Evolutionary conservation across 2,329 filamentous ascomycete species (phyloP).

Genomic region (Nectriaceae sp.): DNA sequence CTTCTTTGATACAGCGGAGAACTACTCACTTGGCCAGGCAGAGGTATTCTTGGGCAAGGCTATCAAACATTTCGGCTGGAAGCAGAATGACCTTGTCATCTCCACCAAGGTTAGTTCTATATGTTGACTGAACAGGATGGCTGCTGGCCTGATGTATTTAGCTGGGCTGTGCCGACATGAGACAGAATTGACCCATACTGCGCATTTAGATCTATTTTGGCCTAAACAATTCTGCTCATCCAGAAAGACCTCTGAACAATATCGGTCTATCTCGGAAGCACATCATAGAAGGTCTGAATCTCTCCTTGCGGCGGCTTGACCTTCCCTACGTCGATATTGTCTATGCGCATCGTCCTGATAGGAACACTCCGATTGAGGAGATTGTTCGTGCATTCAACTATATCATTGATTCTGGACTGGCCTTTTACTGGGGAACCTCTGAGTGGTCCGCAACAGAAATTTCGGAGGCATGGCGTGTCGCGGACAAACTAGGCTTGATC

Average conservation of each 20-base stretch:
- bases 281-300: constrained; percentile 57
- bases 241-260: constrained; percentile 67
- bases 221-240: constrained; percentile 62
- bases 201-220: constrained; percentile 8
- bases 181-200: too few relatives aligned
- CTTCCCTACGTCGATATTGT: constrained; percentile 68
- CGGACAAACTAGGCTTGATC: constrained; percentile 61
- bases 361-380: constrained; percentile 70
- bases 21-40: constrained; percentile 61
- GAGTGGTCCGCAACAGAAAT: constrained; percentile 73
- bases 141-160: too few relatives aligned
- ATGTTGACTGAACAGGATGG: rapidly evolving
- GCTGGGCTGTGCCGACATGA: too few relatives aligned
- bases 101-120: constrained; percentile 47
- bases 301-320: constrained; percentile 57
- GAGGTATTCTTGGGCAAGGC: constrained; percentile 65
- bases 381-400: constrained; percentile 71
- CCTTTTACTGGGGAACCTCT: constrained; percentile 65
- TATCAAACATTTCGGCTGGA: constrained; percentile 63
- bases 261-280: constrained; percentile 68
- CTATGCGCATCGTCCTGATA: constrained; percentile 70
- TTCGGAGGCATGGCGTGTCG: constrained; percentile 51
- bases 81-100: constrained; percentile 61
- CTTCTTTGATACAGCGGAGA: constrained; percentile 65
- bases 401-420: constrained; percentile 67